Conservation (phyloP, 345 rosid species). For the Abelmoschus esculentus region DNA sequence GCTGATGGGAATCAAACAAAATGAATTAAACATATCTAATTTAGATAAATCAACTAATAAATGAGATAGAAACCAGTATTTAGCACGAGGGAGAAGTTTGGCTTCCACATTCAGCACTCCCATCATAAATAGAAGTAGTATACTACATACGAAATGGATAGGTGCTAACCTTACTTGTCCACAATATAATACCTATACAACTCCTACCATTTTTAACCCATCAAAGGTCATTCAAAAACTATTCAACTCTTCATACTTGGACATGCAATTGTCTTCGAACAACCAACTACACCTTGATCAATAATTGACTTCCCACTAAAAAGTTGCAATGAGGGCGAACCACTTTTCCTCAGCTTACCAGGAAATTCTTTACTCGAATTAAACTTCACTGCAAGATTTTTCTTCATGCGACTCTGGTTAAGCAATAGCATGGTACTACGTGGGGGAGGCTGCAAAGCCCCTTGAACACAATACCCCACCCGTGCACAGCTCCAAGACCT, state of each 20-base stretch:
- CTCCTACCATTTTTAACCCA: not conserved
- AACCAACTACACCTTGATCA: conserved; percentile 27
- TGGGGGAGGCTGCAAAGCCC: no score
- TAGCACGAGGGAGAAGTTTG: not conserved
- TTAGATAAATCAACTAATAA: no score
- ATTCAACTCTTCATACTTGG: conserved; percentile 17
- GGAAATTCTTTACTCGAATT: conserved; percentile 47
- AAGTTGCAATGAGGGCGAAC: conserved; percentile 21
- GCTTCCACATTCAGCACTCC: not conserved
- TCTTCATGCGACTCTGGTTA: conserved; percentile 43
- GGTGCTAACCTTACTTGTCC: not conserved
- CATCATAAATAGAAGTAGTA: not conserved
- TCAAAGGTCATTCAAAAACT: not conserved
- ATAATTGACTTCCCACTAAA: conserved; percentile 24
- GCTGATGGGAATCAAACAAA: no score
- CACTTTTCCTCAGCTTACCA: conserved; percentile 39
- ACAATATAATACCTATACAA: not conserved
- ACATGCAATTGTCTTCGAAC: conserved; percentile 31
- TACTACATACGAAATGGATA: not conserved
- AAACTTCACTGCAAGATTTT: conserved; percentile 42
- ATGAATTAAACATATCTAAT: no score
- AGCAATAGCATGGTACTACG: no score
- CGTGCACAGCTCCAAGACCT: conserved; percentile 62
- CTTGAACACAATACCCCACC: conserved; percentile 54
- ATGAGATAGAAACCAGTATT: no score